Conservation (phyloP, 805 yeast genomes). For the Millerozyma acaciae region DNA sequence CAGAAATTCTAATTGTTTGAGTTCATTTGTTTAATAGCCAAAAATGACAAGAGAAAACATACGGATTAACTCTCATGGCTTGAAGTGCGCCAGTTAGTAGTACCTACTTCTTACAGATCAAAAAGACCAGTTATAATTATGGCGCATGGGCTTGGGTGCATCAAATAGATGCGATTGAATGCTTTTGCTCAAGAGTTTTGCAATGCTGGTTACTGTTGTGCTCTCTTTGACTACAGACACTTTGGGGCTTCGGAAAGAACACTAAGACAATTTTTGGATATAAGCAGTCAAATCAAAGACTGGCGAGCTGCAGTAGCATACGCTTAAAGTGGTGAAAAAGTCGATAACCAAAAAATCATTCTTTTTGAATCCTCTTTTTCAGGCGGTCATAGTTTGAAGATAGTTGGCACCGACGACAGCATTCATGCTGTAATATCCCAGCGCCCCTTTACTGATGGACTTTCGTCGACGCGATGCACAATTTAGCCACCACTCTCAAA, state of each 20-base stretch:
- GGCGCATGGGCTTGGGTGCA: slow-evolving; percentile 3
- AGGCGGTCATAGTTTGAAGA: slow-evolving; percentile 1
- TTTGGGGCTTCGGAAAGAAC: slow-evolving; percentile 2
- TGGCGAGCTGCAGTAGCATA: slow-evolving; percentile 3
- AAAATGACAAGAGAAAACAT: slow-evolving; percentile 1
- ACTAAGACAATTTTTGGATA: slow-evolving; percentile 3
- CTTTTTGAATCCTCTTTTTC: slow-evolving; percentile 4
- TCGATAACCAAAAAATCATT: not conserved
- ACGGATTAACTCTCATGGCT: slow-evolving; percentile 2
- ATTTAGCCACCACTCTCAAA: not conserved
- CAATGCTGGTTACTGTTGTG: slow-evolving; percentile 2
- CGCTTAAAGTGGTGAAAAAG: slow-evolving; percentile 1
- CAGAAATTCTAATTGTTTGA: no score
- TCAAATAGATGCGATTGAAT: slow-evolving; percentile 3
- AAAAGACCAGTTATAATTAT: slow-evolving; percentile 1
- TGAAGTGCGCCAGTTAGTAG: slow-evolving; percentile 1
- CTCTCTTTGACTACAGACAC: slow-evolving; percentile 1
- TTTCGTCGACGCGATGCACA: not conserved
- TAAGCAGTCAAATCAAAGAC: slow-evolving; percentile 2
- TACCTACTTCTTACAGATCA: slow-evolving; percentile 1
- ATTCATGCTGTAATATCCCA: slow-evolving; percentile 1
- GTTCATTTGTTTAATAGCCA: no score
- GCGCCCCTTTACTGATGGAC: slow-evolving; percentile 3
- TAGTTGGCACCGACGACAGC: not conserved
- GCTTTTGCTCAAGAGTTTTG: slow-evolving; percentile 3